Evolutionary conservation across 768 basidiomycete genomes (phyloP).

Genomic region (Psilocybe cubensis): DNA sequence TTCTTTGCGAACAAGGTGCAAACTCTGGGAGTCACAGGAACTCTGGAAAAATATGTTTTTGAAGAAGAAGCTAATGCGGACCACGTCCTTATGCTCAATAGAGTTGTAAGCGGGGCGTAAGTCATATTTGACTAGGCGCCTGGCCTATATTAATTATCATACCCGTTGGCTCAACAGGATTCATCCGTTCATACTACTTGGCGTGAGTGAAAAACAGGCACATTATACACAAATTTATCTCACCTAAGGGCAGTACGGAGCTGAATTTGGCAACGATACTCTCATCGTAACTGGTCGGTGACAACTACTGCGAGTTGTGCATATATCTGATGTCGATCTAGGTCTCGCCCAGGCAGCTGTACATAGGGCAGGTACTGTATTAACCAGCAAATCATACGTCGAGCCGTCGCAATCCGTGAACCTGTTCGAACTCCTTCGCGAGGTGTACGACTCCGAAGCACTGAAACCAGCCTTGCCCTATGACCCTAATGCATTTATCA

Average conservation of each 20-base stretch:
- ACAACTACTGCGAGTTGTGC: neutral
- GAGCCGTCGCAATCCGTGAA: conserved; percentile 33
- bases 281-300: conserved; percentile 52
- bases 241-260: conserved; percentile 42
- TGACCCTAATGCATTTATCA: conserved; percentile 46
- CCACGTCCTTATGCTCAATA: conserved; percentile 37
- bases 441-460: conserved; percentile 51
- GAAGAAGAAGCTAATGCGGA: conserved; percentile 33
- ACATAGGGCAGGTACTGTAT: conserved; percentile 36
- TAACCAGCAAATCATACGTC: conserved; percentile 28
- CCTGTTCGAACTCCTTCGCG: conserved; percentile 52
- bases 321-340: conserved; percentile 13
- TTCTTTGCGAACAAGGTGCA: conserved; percentile 46
- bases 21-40: conserved; percentile 36
- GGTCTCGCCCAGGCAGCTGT: conserved; percentile 56
- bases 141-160: neutral
- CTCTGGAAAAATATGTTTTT: conserved; percentile 56
- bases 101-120: conserved; percentile 38
- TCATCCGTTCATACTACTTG: conserved; percentile 62
- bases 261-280: conserved; percentile 54
- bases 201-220: conserved; percentile 43
- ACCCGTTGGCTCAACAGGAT: conserved; percentile 32
- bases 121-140: conserved; percentile 14
- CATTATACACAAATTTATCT: neutral
- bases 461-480: conserved; percentile 58